Base-by-base conservation (phyloP, 495 filamentous ascomycete species). In the Patellaria atrata region DNA sequence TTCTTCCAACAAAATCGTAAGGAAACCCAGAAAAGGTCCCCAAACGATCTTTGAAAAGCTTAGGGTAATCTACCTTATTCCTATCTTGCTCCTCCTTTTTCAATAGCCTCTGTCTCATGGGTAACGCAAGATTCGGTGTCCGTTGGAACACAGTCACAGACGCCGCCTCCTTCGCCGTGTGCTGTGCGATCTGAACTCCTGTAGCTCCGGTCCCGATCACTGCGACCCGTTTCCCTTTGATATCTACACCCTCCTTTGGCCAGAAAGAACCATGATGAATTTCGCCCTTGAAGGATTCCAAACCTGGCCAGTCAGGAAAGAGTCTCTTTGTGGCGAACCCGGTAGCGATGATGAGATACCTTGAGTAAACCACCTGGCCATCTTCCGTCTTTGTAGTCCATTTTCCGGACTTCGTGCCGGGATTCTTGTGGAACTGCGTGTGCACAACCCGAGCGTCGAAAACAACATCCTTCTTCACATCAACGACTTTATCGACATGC, bases 161-260 rank as follows among this genome's bases (percentile, higher is more conserved):
- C 2, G 26, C 47, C 0, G 58, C 67, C 0, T 42, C 37, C 10
- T 51, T 54, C 6, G 52, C 65, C 2, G 46, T 39, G 40, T 58
- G 53, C 36, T 58, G 57, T 15, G 53, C 53, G 13, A 69, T 55
- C 25, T 73, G 71, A 16, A 75, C 54, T n/a, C 67, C 70, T 1
- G 68, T 70, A 3, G 68, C 60, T 10, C 71, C 71, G 16, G 60
- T 67, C 15, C 70, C 70, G 33, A 75, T 65, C 24, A 75, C 61
- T 10, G 63, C 66, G 13, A 74, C 49, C 22, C 62, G 62, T 50
- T 72, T 73, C 14, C 61, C 55, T 15, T 58, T 51, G 58, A 70
- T 22, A 59, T 65, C 32, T 55, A 57, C 36, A 37, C 45, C 49
- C 54, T 50, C 40, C 58, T 62, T 33, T 7, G 70, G 70, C 66